These are phyloP conservation scores for Ustilago hordei DNA, from an alignment of 1,284 basidiomycete species.

Conservation along the genomic window DNA sequence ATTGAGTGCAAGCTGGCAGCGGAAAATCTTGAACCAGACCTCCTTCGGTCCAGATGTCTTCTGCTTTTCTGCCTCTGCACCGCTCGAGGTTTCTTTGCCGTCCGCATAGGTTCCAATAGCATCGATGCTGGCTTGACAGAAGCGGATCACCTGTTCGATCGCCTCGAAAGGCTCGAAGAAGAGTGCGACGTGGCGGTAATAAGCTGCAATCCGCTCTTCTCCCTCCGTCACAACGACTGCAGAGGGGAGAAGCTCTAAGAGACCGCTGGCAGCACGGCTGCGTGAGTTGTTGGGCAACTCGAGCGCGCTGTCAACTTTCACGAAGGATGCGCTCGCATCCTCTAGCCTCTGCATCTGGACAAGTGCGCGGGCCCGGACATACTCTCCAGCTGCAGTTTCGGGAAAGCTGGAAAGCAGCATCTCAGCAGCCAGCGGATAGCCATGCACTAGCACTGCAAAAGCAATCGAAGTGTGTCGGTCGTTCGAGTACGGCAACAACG, in stretches of 20 bases:
- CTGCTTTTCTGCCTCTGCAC: conserved; percentile 9
- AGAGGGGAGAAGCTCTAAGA: conserved; percentile 44
- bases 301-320: conserved; percentile 44
- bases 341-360: conserved; percentile 43
- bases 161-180: conserved; percentile 54
- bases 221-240: conserved; percentile 20
- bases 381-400: conserved; percentile 36
- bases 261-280: conserved; percentile 24
- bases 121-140: conserved; percentile 51
- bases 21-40: conserved; percentile 62
- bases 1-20: conserved; percentile 55
- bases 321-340: conserved; percentile 39
- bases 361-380: conserved; percentile 48
- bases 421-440: conserved; percentile 43
- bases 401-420: conserved; percentile 39
- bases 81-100: conserved; percentile 8
- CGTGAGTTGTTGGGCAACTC: conserved; percentile 10
- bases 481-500: conserved; percentile 40
- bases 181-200: conserved; percentile 48
- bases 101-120: conserved; percentile 43
- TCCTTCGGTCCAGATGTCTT: conserved; percentile 29
- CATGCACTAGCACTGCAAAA: conserved; percentile 40
- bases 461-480: conserved; percentile 36
- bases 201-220: conserved; percentile 35
- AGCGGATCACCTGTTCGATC: conserved; percentile 39